phyloP scores from a whole-genome alignment of 2,329 filamentous ascomycete genomes.

The Trichoderma afroharzianum region DNA sequence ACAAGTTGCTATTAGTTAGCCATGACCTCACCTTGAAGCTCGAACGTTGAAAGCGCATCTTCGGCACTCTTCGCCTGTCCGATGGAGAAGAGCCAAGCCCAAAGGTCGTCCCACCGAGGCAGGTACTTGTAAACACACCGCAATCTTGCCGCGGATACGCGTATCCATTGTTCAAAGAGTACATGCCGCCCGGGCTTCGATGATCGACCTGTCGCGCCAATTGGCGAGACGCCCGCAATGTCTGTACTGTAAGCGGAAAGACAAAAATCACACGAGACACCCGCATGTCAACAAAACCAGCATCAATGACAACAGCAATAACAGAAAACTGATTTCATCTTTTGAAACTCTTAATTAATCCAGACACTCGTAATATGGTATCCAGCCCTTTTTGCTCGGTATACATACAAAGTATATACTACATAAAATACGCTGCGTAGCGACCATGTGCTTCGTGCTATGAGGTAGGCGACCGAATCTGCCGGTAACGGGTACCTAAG shows the following conservation, averaged over 20 bases:
- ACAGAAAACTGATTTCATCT: not conserved
- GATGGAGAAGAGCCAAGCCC: not conserved
- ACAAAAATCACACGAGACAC: not conserved
- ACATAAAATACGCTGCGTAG: constrained; percentile 5
- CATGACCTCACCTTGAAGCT: not conserved
- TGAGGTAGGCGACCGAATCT: not conserved
- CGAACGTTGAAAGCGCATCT: not conserved
- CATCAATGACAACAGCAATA: not conserved
- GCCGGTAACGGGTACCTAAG: not conserved
- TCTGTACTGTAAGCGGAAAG: not conserved
- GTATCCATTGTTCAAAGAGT: not conserved
- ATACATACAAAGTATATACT: not conserved
- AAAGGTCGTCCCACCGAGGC: not conserved
- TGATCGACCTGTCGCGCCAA: not conserved
- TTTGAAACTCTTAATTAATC: not conserved
- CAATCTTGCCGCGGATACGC: not conserved
- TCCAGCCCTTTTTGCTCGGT: not conserved
- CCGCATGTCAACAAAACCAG: not conserved
- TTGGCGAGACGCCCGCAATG: not conserved
- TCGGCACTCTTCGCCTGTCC: constrained; percentile 1
- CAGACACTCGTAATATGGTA: not conserved
- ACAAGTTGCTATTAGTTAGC: not conserved
- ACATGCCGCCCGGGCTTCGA: not conserved
- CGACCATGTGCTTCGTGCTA: not conserved
- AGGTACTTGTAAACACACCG: not conserved